Conservation (phyloP, 176 grass and related monocot genomes). For the Juncus inflexus region DNA sequence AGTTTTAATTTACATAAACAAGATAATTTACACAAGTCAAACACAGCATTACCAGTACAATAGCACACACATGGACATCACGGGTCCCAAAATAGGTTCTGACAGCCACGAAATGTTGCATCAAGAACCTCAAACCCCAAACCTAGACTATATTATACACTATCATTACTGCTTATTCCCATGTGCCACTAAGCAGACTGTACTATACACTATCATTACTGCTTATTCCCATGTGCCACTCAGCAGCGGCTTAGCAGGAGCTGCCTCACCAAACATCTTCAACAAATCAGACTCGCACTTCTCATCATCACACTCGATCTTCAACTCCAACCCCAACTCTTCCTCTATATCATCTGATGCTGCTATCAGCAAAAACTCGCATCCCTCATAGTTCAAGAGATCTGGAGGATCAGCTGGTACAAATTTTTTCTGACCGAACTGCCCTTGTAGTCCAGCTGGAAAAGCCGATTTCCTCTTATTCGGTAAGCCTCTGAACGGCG, state of each 20-base stretch:
- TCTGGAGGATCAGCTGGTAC: constrained; percentile 64
- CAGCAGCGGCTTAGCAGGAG: constrained; percentile 63
- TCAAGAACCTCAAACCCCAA: not conserved
- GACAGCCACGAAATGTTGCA: constrained; percentile 1
- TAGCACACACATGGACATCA: not conserved
- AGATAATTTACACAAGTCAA: constrained; percentile 3
- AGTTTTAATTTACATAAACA: too few relatives aligned
- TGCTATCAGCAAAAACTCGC: constrained; percentile 76
- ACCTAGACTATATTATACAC: not conserved
- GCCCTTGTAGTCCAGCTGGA: constrained; percentile 56
- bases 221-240: constrained; percentile 59
- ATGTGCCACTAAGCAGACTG: constrained; percentile 61
- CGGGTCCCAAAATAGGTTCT: constrained; percentile 18
- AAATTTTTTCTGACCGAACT: constrained; percentile 46
- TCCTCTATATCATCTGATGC: constrained; percentile 73
- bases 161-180: constrained; percentile 36
- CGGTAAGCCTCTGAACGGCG: constrained; percentile 49
- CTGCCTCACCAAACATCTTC: constrained; percentile 58
- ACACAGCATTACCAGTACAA: not conserved
- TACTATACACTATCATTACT: not conserved
- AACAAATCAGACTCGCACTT: constrained; percentile 45
- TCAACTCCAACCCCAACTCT: constrained; percentile 67
- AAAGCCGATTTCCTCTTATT: constrained; percentile 62
- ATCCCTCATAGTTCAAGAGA: constrained; percentile 86
- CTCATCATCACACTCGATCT: constrained; percentile 38